Evolutionary conservation across 2,329 filamentous ascomycete species (phyloP).

Genomic region (Lizonia empirigonia): DNA sequence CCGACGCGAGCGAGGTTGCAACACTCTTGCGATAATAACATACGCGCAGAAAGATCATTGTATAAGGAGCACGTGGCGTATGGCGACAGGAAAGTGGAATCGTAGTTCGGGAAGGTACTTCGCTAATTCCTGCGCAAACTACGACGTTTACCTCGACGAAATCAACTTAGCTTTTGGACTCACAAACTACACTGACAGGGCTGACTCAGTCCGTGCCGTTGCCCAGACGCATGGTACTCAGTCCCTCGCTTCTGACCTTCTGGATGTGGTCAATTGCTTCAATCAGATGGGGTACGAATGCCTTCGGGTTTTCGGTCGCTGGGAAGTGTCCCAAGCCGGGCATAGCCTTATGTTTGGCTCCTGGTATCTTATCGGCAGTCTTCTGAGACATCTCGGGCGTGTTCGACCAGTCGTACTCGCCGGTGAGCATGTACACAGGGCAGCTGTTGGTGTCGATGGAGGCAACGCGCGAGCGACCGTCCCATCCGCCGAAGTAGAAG

Average conservation of each 20-base stretch:
- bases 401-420: constrained; percentile 58
- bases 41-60: not conserved
- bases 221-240: constrained; percentile 42
- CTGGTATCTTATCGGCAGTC: constrained; percentile 55
- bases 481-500: constrained; percentile 59
- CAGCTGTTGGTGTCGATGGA: constrained; percentile 57
- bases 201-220: constrained; percentile 33
- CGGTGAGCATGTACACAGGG: constrained; percentile 58
- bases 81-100: not conserved
- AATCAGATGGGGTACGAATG: constrained; percentile 48
- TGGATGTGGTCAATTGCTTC: constrained; percentile 50
- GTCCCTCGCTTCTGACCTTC: constrained; percentile 35
- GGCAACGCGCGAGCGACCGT: constrained; percentile 53
- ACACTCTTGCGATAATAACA: too few relatives aligned
- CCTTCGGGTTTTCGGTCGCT: constrained; percentile 52
- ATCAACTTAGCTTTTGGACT: too few relatives aligned
- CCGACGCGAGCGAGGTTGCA: too few relatives aligned
- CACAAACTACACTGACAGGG: too few relatives aligned
- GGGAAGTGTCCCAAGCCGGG: constrained; percentile 56
- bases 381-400: constrained; percentile 54
- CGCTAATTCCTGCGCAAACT: too few relatives aligned
- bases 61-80: not conserved
- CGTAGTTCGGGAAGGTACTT: not conserved
- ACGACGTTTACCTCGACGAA: too few relatives aligned
- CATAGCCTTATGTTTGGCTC: constrained; percentile 54